Percentiles rank a stretch among this genome's conserved stretches.
Conservation (phyloP, 352 stramenopile genomes). For the Phytophthora colocasiae region DNA sequence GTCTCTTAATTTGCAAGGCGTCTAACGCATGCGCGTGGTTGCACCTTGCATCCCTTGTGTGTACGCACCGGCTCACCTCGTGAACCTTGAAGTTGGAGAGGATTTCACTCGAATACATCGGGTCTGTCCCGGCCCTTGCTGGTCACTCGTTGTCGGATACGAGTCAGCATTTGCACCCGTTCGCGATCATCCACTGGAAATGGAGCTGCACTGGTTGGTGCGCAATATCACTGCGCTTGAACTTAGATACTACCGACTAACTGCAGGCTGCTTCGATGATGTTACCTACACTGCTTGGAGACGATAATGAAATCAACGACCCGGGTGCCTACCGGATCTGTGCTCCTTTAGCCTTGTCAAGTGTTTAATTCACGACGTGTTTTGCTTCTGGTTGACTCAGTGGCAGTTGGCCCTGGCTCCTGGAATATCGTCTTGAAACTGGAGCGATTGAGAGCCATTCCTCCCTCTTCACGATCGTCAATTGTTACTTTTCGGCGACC, state of each 20-base stretch:
- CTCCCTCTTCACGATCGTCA: no score
- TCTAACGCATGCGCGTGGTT: slow-evolving; percentile 3
- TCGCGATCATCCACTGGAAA: not conserved
- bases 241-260: not conserved
- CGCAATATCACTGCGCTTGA: slow-evolving; percentile 16
- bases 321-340: no score
- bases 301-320: not conserved
- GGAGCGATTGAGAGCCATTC: no score
- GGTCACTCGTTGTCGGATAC: slow-evolving; percentile 4
- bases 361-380: no score
- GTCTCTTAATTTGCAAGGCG: slow-evolving; percentile 13
- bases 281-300: slow-evolving; percentile 1
- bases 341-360: no score
- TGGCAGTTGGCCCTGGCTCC: no score
- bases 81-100: slow-evolving; percentile 31
- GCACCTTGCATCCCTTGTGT: slow-evolving; percentile 23
- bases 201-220: not conserved
- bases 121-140: not conserved
- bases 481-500: no score
- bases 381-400: no score
- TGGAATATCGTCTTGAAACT: no score
- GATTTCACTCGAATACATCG: slow-evolving; percentile 13
- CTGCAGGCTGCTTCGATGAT: slow-evolving; percentile 1
- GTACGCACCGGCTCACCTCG: slow-evolving; percentile 25
- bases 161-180: no score